Conservation (phyloP, 352 stramenopile species). For the Phytophthora aleatoria region DNA sequence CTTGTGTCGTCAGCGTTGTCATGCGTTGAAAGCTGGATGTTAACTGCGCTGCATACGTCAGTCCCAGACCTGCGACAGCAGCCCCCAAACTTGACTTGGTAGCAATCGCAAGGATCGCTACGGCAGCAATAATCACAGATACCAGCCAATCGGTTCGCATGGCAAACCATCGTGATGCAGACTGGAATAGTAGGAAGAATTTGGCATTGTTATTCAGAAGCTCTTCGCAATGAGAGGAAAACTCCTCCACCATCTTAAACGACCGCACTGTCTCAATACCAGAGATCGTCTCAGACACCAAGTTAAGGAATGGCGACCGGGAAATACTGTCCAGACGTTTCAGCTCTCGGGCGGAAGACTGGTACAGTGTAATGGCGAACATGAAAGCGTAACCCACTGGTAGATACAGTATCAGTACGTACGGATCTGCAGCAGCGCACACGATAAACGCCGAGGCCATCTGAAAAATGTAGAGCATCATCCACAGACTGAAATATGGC, state of each 20-base stretch:
- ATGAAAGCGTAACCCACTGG: conserved; percentile 36
- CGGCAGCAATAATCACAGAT: conserved; percentile 87
- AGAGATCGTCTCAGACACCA: conserved; percentile 92
- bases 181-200: conserved; percentile 44
- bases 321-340: conserved; percentile 94
- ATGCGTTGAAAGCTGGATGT: conserved; percentile 52
- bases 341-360: conserved; percentile 82
- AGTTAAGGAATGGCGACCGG: conserved; percentile 90
- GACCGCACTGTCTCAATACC: conserved; percentile 93
- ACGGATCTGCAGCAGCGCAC: conserved; percentile 50
- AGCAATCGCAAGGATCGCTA: conserved; percentile 86
- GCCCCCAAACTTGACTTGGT: conserved; percentile 44
- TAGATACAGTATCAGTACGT: conserved; percentile 57
- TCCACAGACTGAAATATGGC: conserved; percentile 58
- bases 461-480: conserved; percentile 54
- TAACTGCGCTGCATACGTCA: conserved; percentile 45
- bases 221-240: conserved; percentile 39
- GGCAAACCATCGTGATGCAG: conserved; percentile 89
- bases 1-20: conserved; percentile 44
- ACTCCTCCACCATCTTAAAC: conserved; percentile 50
- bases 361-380: conserved; percentile 75
- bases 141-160: conserved; percentile 88
- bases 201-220: conserved; percentile 47
- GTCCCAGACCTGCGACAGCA: conserved; percentile 29
- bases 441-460: conserved; percentile 45